Evolutionary conservation across 1,284 basidiomycete genomes (phyloP).

Genomic region (Ganoderma multipileum): DNA sequence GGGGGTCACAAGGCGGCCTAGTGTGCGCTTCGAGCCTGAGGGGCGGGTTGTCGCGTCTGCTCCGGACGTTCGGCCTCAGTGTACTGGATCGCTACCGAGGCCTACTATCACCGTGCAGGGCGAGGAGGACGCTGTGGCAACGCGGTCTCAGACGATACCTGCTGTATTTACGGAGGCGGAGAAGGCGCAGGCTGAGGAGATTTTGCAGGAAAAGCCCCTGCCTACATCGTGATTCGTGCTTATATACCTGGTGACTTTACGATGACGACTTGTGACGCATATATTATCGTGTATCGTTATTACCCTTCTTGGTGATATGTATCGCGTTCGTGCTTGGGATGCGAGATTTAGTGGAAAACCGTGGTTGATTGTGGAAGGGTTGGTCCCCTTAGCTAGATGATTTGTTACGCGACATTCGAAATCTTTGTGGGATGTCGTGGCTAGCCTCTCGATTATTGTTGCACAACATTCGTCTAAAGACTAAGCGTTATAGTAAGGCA

Average conservation of each 20-base stretch:
- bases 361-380: not conserved
- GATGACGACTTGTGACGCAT: not conserved
- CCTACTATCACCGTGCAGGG: slow-evolving; percentile 11
- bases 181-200: slow-evolving; percentile 23
- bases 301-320: not conserved
- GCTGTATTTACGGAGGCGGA: slow-evolving; percentile 23
- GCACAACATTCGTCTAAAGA: no score
- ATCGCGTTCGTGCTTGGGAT: not conserved
- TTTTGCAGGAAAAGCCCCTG: slow-evolving; percentile 11
- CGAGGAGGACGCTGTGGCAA: slow-evolving; percentile 17
- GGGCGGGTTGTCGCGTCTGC: slow-evolving; percentile 8
- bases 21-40: slow-evolving; percentile 27
- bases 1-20: slow-evolving; percentile 14
- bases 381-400: no score
- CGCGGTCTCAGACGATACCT: slow-evolving; percentile 29
- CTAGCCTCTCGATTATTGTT: no score
- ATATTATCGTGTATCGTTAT: slow-evolving; percentile 6
- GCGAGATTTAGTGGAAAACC: not conserved
- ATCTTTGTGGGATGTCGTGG: no score
- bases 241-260: not conserved
- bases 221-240: not conserved
- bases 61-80: slow-evolving; percentile 19
- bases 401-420: not conserved
- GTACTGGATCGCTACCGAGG: not conserved
- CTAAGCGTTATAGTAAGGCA: not conserved